A percentile compares a stretch with the other conserved stretches of the same genome.
Conservation (phyloP, 2,329 filamentous ascomycete genomes). For the Aciculosporium take region DNA sequence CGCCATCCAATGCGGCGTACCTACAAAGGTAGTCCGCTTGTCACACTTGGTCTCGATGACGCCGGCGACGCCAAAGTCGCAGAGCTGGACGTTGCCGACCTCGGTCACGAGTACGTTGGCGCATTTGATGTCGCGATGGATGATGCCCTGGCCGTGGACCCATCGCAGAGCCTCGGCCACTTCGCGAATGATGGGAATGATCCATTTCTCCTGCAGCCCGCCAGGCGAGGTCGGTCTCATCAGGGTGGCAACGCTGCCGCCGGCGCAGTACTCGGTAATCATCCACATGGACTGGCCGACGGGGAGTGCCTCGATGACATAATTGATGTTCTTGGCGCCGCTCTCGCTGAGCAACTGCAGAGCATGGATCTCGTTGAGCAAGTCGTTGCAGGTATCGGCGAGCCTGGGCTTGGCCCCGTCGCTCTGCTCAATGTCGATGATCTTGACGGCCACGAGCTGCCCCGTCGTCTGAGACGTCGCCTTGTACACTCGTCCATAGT, state of each 20-base stretch:
- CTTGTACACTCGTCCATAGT: constrained; percentile 62
- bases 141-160: constrained; percentile 55
- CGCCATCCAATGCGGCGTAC: constrained; percentile 78
- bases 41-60: constrained; percentile 61
- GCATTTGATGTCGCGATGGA: constrained; percentile 59
- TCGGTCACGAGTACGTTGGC: constrained; percentile 72
- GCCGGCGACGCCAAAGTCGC: constrained; percentile 73
- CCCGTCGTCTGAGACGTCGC: constrained; percentile 31
- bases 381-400: constrained; percentile 54
- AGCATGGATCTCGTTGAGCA: constrained; percentile 54
- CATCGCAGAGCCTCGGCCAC: constrained; percentile 51
- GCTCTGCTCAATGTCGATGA: constrained; percentile 69
- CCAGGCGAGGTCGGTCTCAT: constrained; percentile 54
- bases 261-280: constrained; percentile 74
- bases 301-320: constrained; percentile 64
- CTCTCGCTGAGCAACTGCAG: constrained; percentile 60
- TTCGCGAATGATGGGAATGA: constrained; percentile 52
- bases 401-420: constrained; percentile 53
- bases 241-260: constrained; percentile 63
- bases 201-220: constrained; percentile 56
- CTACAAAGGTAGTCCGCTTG: constrained; percentile 69
- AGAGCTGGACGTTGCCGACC: constrained; percentile 62
- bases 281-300: constrained; percentile 77
- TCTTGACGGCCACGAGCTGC: constrained; percentile 60
- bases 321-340: constrained; percentile 66